Evolutionary conservation across 139 green algal species (phyloP).

Genomic region (Asterochloris sp.): DNA sequence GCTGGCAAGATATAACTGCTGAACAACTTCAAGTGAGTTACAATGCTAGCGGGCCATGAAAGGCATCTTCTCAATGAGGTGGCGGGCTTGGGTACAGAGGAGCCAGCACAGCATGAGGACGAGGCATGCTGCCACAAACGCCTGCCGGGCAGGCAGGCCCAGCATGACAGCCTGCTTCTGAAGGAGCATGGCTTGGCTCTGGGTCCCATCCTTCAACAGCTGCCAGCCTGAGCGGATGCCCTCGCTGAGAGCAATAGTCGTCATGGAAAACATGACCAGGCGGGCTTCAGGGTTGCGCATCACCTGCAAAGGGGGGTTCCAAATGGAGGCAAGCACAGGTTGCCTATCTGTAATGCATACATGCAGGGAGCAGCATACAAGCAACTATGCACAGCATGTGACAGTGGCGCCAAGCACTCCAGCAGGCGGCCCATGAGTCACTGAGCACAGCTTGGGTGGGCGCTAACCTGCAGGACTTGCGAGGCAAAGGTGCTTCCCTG

Average conservation of each 20-base stretch:
- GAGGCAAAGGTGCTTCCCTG: not conserved
- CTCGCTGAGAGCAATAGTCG: slow-evolving; percentile 9
- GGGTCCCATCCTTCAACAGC: slow-evolving; percentile 5
- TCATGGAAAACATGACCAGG: slow-evolving; percentile 12
- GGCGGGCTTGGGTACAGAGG: too few relatives aligned
- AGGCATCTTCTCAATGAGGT: too few relatives aligned
- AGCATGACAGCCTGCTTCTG: slow-evolving; percentile 4
- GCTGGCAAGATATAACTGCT: too few relatives aligned
- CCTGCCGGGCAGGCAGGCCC: slow-evolving; percentile 4
- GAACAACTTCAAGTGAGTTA: too few relatives aligned
- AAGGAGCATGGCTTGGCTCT: not conserved
- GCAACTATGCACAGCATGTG: not conserved
- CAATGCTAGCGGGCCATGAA: too few relatives aligned
- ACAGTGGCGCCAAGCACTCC: not conserved
- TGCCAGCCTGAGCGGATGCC: slow-evolving; percentile 11
- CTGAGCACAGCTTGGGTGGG: not conserved
- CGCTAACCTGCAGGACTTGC: not conserved
- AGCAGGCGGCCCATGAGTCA: not conserved
- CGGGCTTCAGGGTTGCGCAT: slow-evolving; percentile 12
- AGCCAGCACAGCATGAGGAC: not conserved
- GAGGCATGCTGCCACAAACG: slow-evolving; percentile 10
- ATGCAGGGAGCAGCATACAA: not conserved
- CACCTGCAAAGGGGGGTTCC: not conserved
- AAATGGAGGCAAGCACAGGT: not conserved
- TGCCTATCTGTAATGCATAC: not conserved